phyloP scores from a whole-genome alignment of 306 rosid species.

The Dicorynia guianensis region DNA sequence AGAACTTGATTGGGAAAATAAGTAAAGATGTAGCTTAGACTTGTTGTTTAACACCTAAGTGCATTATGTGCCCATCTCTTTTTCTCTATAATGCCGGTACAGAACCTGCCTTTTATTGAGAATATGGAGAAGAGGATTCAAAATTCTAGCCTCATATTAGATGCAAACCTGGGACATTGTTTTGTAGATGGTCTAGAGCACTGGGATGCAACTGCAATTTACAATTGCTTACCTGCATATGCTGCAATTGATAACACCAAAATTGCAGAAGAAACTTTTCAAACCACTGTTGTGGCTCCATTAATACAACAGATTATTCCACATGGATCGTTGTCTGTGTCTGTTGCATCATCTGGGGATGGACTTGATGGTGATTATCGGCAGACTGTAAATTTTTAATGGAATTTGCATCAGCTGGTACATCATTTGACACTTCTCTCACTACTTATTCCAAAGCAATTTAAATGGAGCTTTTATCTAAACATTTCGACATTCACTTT shows the following conservation, averaged over 20 bases:
- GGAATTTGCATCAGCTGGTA: conserved; percentile 92
- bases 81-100: conserved; percentile 89
- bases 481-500: background rate
- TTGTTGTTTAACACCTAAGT: conserved; percentile 30
- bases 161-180: conserved; percentile 97
- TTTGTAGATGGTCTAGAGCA: conserved; percentile 92
- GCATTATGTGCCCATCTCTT: conserved; percentile 71
- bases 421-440: conserved; percentile 32
- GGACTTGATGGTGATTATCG: conserved; percentile 86
- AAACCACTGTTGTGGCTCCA: conserved; percentile 75
- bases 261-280: conserved; percentile 91
- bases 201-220: conserved; percentile 89
- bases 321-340: conserved; percentile 54
- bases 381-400: conserved; percentile 80
- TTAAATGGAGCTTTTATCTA: background rate
- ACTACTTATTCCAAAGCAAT: conserved; percentile 9
- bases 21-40: conserved; percentile 1
- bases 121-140: conserved; percentile 99
- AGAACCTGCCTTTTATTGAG: conserved; percentile 98
- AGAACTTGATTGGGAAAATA: background rate
- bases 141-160: conserved; percentile 85
- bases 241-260: conserved; percentile 94
- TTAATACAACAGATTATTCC: conserved; percentile 83
- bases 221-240: conserved; percentile 94
- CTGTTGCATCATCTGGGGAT: conserved; percentile 73